Evolutionary conservation across 441 rosid genomes (phyloP), one percentile per base, ranked within the genome.

Genomic region (Francoa sonchifolia): DNA sequence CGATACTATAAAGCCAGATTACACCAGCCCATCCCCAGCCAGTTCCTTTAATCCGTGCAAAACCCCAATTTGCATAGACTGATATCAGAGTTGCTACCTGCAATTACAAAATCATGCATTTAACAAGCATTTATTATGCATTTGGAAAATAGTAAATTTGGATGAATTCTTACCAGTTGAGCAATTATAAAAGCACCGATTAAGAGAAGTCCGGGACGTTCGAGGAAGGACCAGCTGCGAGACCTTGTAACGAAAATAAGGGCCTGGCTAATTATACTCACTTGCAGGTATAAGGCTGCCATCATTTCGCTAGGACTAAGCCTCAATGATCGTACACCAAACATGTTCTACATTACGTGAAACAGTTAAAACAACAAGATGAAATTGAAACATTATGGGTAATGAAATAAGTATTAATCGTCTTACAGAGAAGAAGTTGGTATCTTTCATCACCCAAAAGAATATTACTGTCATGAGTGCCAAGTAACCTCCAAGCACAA

Each of bases 1-100:
- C 63, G 37, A 76, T 8, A 46, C 87, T 84, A 44, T 66, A 81
- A 1, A 76, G 62, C 95, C 90, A 88, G 45, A 84, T 76, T 4
- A 81, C 87, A 25, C 95, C 87, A 16, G 90, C 95, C 97, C 95
- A 83, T 32, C 87, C 87, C 97, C 95, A 88, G 19, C 97, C 93
- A 3, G 52, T 50, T 1, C 95, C 93, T 56, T 78, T 15, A 23
- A 83, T 72, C 12, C 57, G 50, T 0, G 97, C 95, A 50, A 88
- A 83, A n/a, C 59, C 67, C 97, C 89, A 80, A 23, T 77, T 59
- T 3, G 93, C 86, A 58, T 83, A 83, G 29, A 87, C 93, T 2
- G 95, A 84, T 37, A 78, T 76, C 21, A 74, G 4, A 5, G 89
- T 78, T 7, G 95, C 93, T 1, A 78, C 63, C 97, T 87, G 70